Evolutionary conservation across 306 rosid genomes (phyloP).

Genomic region (Gastrolobium villosum): DNA sequence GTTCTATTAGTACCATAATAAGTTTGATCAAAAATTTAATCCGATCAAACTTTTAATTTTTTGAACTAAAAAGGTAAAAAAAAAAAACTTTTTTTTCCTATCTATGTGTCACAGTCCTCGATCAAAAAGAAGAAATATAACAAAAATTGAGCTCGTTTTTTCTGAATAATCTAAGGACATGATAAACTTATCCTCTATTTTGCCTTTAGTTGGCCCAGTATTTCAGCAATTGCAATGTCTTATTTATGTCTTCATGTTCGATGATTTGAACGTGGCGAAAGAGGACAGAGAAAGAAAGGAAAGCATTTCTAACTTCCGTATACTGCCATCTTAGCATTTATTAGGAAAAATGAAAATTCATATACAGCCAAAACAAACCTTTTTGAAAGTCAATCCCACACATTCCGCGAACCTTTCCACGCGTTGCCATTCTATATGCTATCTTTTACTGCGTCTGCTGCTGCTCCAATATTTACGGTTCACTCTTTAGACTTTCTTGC

Average conservation of each 20-base stretch:
- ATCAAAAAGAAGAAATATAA: neutral
- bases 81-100: no score
- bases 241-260: no score
- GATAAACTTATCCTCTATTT: no score
- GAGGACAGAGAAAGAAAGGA: neutral
- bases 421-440: constrained; percentile 39
- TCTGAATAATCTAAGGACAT: neutral
- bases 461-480: constrained; percentile 10
- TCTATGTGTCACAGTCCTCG: no score
- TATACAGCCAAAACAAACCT: constrained; percentile 66
- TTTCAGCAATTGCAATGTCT: no score
- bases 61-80: no score
- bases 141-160: neutral
- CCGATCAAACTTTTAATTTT: no score
- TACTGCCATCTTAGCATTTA: constrained; percentile 40
- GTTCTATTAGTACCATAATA: no score
- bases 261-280: constrained; percentile 41
- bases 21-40: no score
- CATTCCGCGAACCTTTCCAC: constrained; percentile 23
- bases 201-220: no score
- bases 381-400: constrained; percentile 48
- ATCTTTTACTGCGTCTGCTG: neutral
- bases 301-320: constrained; percentile 18
- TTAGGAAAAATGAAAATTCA: constrained; percentile 18
- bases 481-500: neutral